These are phyloP conservation scores for Ogataea paraovalis DNA, from an alignment of 805 yeast genomes.

Conservation along the genomic window DNA sequence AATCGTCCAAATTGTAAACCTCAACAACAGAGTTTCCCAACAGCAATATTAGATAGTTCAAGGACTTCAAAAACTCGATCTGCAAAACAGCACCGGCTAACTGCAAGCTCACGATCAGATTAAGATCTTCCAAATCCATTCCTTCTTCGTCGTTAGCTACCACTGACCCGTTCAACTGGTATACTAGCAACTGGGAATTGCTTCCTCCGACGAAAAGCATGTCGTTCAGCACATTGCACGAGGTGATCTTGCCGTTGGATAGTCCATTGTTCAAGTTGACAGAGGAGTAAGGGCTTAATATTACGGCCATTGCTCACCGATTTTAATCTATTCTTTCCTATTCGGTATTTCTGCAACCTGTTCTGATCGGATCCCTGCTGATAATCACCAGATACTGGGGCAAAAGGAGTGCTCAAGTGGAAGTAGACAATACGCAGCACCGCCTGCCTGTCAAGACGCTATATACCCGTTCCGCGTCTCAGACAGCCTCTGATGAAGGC, in stretches of 20 bases:
- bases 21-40: constrained; percentile 29
- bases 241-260: constrained; percentile 13
- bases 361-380: too few species aligned
- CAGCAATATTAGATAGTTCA: constrained; percentile 29
- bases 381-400: too few species aligned
- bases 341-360: too few species aligned
- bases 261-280: constrained; percentile 7
- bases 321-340: too few species aligned
- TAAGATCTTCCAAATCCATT: constrained; percentile 14
- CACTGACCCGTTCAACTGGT: constrained; percentile 14
- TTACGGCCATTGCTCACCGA: constrained; percentile 12
- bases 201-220: constrained; percentile 20
- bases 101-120: constrained; percentile 12
- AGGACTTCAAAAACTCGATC: constrained; percentile 30
- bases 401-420: too few species aligned
- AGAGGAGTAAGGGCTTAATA: constrained; percentile 14
- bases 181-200: constrained; percentile 17
- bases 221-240: constrained; percentile 14
- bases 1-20: constrained; percentile 29
- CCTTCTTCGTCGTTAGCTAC: neutral
- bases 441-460: too few species aligned
- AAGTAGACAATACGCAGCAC: too few species aligned
- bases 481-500: too few species aligned
- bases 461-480: too few species aligned
- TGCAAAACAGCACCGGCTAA: constrained; percentile 25